Percentiles rank a stretch among this genome's conserved stretches.
phyloP scores from a whole-genome alignment of 2,329 filamentous ascomycete genomes.

The Aulographum hederae region DNA sequence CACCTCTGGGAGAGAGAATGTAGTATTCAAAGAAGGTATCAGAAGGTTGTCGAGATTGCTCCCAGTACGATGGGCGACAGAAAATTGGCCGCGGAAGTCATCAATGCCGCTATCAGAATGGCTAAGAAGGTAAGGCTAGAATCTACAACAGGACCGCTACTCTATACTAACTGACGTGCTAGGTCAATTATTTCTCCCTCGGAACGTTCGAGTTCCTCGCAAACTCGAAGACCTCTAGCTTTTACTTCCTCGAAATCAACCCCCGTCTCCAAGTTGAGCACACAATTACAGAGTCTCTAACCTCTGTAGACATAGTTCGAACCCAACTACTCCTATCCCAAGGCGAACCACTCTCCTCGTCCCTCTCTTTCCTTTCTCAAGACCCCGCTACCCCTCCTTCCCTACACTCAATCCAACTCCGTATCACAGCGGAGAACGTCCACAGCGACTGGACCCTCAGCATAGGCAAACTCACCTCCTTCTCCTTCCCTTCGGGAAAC shows the following conservation, averaged over 20 bases:
- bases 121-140: conserved; percentile 22
- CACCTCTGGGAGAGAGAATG: conserved; percentile 44
- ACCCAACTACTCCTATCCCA: conserved; percentile 36
- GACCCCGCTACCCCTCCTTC: conserved; percentile 19
- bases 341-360: conserved; percentile 22
- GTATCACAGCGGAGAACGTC: conserved; percentile 39
- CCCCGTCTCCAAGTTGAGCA: conserved; percentile 44
- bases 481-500: conserved; percentile 36
- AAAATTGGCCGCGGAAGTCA: conserved; percentile 27
- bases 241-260: conserved; percentile 43
- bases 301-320: conserved; percentile 34
- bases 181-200: conserved; percentile 37
- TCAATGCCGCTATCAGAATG: conserved; percentile 35
- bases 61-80: conserved; percentile 32
- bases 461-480: conserved; percentile 38
- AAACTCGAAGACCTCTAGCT: conserved; percentile 27
- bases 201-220: conserved; percentile 49
- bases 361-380: conserved; percentile 11
- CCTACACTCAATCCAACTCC: conserved; percentile 34
- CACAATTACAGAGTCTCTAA: conserved; percentile 40
- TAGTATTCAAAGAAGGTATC: conserved; percentile 40
- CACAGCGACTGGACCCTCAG: conserved; percentile 35
- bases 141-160: neutral
- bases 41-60: conserved; percentile 42
- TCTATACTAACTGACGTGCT: conserved; percentile 5